phyloP scores from a whole-genome alignment of 805 yeast species.

The Jamesozyma jinghongensis region DNA sequence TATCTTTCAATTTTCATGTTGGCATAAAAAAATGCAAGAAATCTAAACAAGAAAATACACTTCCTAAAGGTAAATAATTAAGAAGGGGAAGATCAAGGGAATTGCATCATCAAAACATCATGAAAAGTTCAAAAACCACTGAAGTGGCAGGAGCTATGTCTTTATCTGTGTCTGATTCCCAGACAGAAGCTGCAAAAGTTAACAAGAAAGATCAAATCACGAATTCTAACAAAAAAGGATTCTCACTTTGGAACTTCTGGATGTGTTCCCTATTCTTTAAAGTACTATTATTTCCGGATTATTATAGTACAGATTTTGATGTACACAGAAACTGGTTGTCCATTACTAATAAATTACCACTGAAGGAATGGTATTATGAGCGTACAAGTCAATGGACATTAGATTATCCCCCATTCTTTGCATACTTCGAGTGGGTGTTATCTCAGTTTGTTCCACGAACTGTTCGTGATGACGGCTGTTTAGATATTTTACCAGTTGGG shows the following conservation, averaged over 20 bases:
- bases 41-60: too few relatives aligned
- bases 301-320: slow-evolving; percentile 93
- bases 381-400: slow-evolving; percentile 80
- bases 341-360: slow-evolving; percentile 66
- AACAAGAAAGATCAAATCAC: too few relatives aligned
- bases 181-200: too few relatives aligned
- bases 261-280: slow-evolving; percentile 53
- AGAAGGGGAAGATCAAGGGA: too few relatives aligned
- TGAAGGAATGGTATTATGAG: slow-evolving; percentile 77
- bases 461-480: slow-evolving; percentile 67
- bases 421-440: slow-evolving; percentile 82
- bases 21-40: too few relatives aligned
- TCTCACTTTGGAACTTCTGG: slow-evolving; percentile 58
- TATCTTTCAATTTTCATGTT: neutral
- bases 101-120: too few relatives aligned
- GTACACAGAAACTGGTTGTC: slow-evolving; percentile 98
- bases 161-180: too few relatives aligned
- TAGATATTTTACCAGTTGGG: slow-evolving; percentile 58
- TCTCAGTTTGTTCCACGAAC: slow-evolving; percentile 58
- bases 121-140: too few relatives aligned
- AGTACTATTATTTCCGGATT: slow-evolving; percentile 61
- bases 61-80: too few relatives aligned
- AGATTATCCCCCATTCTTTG: slow-evolving; percentile 97
- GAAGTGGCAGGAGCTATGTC: too few relatives aligned
- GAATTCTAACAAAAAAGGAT: slow-evolving; percentile 16